phyloP scores from a whole-genome alignment of 768 basidiomycete genomes.

The Cantharellus cinnabarinus region DNA sequence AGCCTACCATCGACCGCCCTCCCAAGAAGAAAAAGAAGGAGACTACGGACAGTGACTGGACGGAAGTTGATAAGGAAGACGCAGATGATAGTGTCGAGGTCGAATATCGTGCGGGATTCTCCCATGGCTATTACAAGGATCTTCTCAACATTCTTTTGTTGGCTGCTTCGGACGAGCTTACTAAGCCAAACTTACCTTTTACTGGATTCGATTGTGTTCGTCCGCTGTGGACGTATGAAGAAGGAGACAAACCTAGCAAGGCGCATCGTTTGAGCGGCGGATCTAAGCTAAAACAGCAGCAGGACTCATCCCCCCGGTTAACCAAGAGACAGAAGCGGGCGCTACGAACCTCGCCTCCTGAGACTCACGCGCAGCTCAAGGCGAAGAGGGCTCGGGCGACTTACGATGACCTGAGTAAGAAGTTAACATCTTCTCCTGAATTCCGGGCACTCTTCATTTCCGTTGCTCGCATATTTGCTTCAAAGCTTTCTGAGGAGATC shows the following conservation, averaged over 20 bases:
- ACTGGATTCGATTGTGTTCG: slow-evolving; percentile 6
- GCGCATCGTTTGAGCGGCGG: neutral
- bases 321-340: neutral
- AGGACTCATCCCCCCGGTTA: neutral
- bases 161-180: slow-evolving; percentile 32
- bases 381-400: neutral
- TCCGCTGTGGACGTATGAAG: neutral
- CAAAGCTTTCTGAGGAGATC: slow-evolving; percentile 31
- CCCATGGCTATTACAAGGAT: slow-evolving; percentile 50
- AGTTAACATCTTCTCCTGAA: slow-evolving; percentile 19
- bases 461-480: slow-evolving; percentile 39
- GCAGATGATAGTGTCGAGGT: slow-evolving; percentile 1
- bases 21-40: slow-evolving; percentile 11
- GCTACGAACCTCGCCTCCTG: neutral
- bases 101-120: neutral
- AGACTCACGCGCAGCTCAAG: neutral
- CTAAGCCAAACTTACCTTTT: neutral
- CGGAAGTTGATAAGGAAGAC: slow-evolving; percentile 5
- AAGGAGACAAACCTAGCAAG: neutral
- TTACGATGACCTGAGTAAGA: slow-evolving; percentile 6
- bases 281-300: neutral
- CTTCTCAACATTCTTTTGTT: slow-evolving; percentile 47
- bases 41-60: slow-evolving; percentile 7
- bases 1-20: slow-evolving; percentile 27
- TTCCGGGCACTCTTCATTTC: slow-evolving; percentile 44